Base-by-base conservation (phyloP, 352 stramenopile species). In the Nothophytophthora sp. region DNA sequence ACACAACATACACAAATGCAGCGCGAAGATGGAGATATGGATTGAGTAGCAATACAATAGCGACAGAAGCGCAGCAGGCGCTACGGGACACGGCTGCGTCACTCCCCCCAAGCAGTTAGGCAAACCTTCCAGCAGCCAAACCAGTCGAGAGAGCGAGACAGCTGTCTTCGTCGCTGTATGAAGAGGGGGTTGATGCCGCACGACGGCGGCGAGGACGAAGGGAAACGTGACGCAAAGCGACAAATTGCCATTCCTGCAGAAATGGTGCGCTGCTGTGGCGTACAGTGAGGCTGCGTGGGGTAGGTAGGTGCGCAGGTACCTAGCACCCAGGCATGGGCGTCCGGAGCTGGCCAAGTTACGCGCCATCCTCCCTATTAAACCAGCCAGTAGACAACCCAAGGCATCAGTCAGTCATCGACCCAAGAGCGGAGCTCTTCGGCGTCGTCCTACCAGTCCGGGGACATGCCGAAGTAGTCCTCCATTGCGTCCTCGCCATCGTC, bases 401-500 rank as follows among this genome's bases (percentile, higher is more conserved):
- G n/a, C n/a, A n/a, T n/a, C n/a, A n/a, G n/a, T n/a, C n/a, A n/a
- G n/a, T n/a, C n/a, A n/a, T n/a, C n/a, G n/a, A n/a, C n/a, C n/a
- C n/a, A n/a, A n/a, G n/a, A n/a, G n/a, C n/a, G n/a, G n/a, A 37
- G 1, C 1, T 28, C 29, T 22, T 30, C 9, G 27, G 16, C 23
- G 5, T 33, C 29, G 13, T 56, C 74, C 53, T 76, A 94, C 81
- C 81, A 94, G 65, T 94, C 83, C 29, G 76, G 71, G 3, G 82
- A 88, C 81, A 94, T 94, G 65, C 80, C 83, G 43, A 91, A 92
- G 70, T 92, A 90, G 60, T 92, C 83, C 39, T 92, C 84, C 55
- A 88, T 76, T 18, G 59, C 80, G 51, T 91, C 84, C 55, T 93
- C 81, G 30, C 50, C 70, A 51, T 95, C 85, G 43, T 92, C 85